Evolutionary conservation across 306 rosid genomes (phyloP).

Genomic region (Alnus glutinosa): DNA sequence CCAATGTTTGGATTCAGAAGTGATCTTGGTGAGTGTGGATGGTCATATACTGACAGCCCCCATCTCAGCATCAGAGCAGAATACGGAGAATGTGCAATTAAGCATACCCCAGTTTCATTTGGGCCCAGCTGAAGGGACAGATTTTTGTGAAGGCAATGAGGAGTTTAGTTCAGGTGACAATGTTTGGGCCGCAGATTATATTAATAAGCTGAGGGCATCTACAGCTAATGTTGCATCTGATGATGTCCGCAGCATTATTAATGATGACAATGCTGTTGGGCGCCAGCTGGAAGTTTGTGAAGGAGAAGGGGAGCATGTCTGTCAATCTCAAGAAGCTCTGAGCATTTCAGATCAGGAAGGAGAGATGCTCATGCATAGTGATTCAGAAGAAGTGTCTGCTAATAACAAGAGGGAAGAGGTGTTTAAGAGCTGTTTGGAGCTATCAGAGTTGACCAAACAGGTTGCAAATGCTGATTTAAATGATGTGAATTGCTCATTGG

Average conservation of each 20-base stretch:
- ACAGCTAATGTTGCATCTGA: conserved; percentile 29
- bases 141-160: conserved; percentile 63
- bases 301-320: conserved; percentile 39
- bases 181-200: conserved; percentile 77
- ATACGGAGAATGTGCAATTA: conserved; percentile 64
- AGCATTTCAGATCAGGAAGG: conserved; percentile 38
- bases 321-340: conserved; percentile 37
- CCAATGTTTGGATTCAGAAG: conserved; percentile 62
- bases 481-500: conserved; percentile 29
- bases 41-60: conserved; percentile 90
- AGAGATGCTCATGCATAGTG: conserved; percentile 25
- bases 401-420: conserved; percentile 37
- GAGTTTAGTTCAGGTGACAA: conserved; percentile 56
- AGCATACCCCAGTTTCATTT: conserved; percentile 85
- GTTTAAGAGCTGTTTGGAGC: conserved; percentile 66
- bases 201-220: conserved; percentile 50
- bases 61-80: conserved; percentile 70
- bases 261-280: conserved; percentile 27
- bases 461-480: conserved; percentile 33
- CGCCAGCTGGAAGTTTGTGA: conserved; percentile 43
- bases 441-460: conserved; percentile 37
- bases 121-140: conserved; percentile 81
- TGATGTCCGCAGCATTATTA: conserved; percentile 15
- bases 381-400: conserved; percentile 42
- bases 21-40: conserved; percentile 92